Evolutionary conservation across 257 asterid species (phyloP).

Genomic region (Vinca minor): DNA sequence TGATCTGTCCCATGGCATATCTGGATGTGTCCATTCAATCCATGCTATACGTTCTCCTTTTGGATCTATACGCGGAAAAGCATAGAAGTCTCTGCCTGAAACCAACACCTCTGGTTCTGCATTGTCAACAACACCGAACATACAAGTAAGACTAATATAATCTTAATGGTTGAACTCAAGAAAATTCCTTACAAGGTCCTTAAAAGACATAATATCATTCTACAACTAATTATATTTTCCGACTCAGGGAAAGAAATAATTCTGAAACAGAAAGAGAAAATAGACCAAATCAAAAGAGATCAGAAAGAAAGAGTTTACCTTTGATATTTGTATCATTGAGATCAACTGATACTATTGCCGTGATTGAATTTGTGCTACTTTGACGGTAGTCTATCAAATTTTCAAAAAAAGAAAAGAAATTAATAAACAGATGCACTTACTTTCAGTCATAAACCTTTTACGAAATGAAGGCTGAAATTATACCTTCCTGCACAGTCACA

Average conservation of each 20-base stretch:
- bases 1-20: conserved; percentile 99
- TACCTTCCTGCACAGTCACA: conserved; percentile 84
- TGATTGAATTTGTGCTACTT: conserved; percentile 50
- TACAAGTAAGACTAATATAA: conserved; percentile 5
- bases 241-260: not conserved
- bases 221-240: not conserved
- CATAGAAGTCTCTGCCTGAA: conserved; percentile 81
- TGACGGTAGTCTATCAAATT: conserved; percentile 61
- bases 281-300: not conserved
- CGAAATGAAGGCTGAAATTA: not conserved
- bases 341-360: conserved; percentile 68
- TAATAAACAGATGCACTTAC: conserved; percentile 11
- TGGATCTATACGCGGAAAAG: conserved; percentile 80
- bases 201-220: not conserved
- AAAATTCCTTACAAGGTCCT: not conserved
- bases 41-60: conserved; percentile 84
- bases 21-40: conserved; percentile 97
- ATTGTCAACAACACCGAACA: conserved; percentile 13
- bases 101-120: conserved; percentile 72
- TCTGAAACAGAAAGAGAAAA: not conserved
- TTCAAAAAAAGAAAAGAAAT: conserved; percentile 7
- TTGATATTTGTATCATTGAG: conserved; percentile 29
- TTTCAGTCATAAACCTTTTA: conserved; percentile 1
- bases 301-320: conserved; percentile 35
- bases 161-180: not conserved